Base-by-base conservation (phyloP, 208 protist species). In the Leishmania gerbilli region DNA sequence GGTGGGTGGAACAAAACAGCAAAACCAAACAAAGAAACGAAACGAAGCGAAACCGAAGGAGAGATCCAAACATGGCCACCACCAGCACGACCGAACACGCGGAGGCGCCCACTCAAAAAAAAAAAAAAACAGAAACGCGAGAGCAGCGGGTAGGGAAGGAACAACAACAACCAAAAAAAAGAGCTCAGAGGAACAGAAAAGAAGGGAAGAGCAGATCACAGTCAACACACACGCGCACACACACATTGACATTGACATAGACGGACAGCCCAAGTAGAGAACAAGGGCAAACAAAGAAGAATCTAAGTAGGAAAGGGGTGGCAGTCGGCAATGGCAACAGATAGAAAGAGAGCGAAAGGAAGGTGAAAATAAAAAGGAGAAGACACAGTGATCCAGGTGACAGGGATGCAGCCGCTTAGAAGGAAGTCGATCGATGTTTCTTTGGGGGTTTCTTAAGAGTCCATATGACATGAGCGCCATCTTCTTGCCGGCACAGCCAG, bases 271-370 rank as follows among this genome's bases (percentile, higher is more conserved):
- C 34, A 68, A 15, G 11, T 3, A 68, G 64, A 3, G 5, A 15
- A 6, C 17, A 15, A 37, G 31, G 17, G 31, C n/a, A 24, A 68
- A 15, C 3, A 37, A 17, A 68, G 6, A 45, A 6, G 34, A 37
- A 24, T 34, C 27, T 65, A 31, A 31, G n/a, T 67, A 78, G 76
- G 64, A 75, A 4, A 45, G 42, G 6, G 5, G 42, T 0, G 42
- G 42, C 6, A 0, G 42, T 45, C 5, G 42, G 42, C 2, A 45
- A 45, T 9, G 42, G 42, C 42, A 45, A 7, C 3, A 45, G 42
- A 45, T 0, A 45, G 42, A 67, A 80, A 76, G 40, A 67, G 76
- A 76, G 62, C 17, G 68, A 79, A 76, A 64, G 80, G 24, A 55
- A 31, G 53, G 13, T 17, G 3, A 60, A 51, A 81, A 74, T 68